Conservation (phyloP, 1,284 basidiomycete species). For the Cutaneotrichosporon spelunceum region DNA sequence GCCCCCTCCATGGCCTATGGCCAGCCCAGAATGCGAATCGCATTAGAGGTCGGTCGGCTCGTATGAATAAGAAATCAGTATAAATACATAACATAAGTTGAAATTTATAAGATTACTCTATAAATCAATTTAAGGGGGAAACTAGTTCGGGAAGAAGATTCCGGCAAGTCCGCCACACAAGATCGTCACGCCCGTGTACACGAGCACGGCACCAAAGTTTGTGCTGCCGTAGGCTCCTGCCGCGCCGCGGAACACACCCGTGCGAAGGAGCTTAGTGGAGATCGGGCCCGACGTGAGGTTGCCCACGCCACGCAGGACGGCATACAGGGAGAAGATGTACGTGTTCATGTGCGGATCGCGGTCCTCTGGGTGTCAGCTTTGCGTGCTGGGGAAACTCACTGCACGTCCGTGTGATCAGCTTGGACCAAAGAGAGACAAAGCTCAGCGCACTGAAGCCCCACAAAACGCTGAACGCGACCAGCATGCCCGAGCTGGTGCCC, state of each 20-base stretch:
- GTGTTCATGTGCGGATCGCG: slow-evolving; percentile 34
- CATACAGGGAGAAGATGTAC: slow-evolving; percentile 43
- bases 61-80: too few relatives aligned
- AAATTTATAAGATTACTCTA: too few relatives aligned
- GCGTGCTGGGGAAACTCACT: slow-evolving; percentile 9
- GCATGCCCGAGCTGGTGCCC: slow-evolving; percentile 30
- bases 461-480: slow-evolving; percentile 34
- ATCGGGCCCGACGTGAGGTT: slow-evolving; percentile 46
- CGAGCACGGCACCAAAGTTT: slow-evolving; percentile 35
- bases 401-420: slow-evolving; percentile 35
- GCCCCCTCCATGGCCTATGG: too few relatives aligned
- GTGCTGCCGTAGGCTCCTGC: slow-evolving; percentile 43
- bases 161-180: slow-evolving; percentile 24
- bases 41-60: too few relatives aligned
- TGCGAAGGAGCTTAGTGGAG: slow-evolving; percentile 35
- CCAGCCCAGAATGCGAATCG: too few relatives aligned
- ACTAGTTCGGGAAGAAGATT: slow-evolving; percentile 23
- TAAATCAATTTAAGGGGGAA: too few relatives aligned
- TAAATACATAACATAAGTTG: too few relatives aligned
- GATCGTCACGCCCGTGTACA: slow-evolving; percentile 32
- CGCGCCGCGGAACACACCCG: slow-evolving; percentile 27
- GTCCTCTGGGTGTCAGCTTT: slow-evolving; percentile 24
- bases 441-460: slow-evolving; percentile 37
- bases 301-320: slow-evolving; percentile 46
- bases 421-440: slow-evolving; percentile 39